These are phyloP conservation scores for Trypanosoma brucei DNA, from an alignment of 208 protist species.

Conservation along the genomic window DNA sequence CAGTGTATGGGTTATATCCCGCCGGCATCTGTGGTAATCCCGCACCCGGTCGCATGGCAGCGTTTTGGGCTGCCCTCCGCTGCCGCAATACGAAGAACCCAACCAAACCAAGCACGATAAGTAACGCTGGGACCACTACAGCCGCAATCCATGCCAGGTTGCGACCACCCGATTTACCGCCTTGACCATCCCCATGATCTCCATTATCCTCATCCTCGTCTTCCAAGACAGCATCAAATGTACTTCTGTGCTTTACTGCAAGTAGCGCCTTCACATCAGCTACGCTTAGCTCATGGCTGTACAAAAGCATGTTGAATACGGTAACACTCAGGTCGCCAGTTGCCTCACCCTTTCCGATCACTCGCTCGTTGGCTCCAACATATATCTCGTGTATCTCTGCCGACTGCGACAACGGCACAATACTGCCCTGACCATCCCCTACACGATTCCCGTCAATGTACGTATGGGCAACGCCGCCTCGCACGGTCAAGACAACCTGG, in stretches of 20 bases:
- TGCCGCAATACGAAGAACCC: not conserved
- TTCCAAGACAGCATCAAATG: not conserved
- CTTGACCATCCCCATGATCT: not conserved
- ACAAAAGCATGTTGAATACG: not conserved
- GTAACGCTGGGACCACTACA: not conserved
- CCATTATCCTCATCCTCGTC: not conserved
- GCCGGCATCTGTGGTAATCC: not conserved
- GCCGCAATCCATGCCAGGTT: not conserved
- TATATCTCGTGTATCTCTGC: not conserved
- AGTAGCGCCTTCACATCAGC: not conserved
- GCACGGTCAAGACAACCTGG: not conserved
- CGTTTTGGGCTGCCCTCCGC: not conserved
- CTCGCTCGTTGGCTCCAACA: not conserved
- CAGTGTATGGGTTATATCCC: not conserved
- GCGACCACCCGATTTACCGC: not conserved
- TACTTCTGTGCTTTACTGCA: not conserved
- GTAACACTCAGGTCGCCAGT: not conserved
- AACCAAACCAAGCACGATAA: not conserved
- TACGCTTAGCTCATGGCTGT: not conserved
- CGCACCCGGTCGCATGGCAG: too few relatives aligned
- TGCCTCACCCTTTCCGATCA: not conserved
- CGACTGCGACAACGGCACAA: not conserved
- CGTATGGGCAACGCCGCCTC: not conserved
- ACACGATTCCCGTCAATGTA: not conserved
- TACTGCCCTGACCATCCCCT: not conserved